These are phyloP conservation scores for Ormosia semicastrata DNA, from an alignment of 306 rosid genomes.

Conservation along the genomic window DNA sequence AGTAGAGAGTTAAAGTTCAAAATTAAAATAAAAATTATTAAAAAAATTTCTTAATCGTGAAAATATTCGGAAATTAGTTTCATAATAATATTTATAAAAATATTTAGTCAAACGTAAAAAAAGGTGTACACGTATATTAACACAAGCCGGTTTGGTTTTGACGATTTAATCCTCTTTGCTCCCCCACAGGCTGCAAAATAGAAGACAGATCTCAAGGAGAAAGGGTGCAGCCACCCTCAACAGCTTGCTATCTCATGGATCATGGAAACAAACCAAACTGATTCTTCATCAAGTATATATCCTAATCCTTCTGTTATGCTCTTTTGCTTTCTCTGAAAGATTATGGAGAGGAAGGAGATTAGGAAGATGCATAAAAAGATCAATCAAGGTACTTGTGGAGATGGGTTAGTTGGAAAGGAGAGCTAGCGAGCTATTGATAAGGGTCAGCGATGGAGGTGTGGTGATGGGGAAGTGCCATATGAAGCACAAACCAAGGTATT, in stretches of 20 bases:
- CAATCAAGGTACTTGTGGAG: too few relatives aligned
- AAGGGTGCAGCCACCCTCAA: not conserved
- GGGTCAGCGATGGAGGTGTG: not conserved
- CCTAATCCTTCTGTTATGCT: not conserved
- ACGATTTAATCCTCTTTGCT: conserved; percentile 9
- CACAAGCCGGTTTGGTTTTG: conserved; percentile 20
- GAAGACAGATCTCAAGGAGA: conserved; percentile 21
- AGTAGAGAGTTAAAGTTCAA: too few relatives aligned
- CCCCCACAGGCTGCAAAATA: conserved; percentile 22
- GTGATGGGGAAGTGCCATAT: conserved; percentile 16
- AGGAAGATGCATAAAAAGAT: not conserved
- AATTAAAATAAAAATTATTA: too few relatives aligned
- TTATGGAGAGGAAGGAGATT: not conserved
- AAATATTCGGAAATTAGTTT: too few relatives aligned
- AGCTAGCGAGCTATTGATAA: not conserved
- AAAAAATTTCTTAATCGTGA: too few relatives aligned
- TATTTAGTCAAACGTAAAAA: not conserved
- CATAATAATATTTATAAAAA: too few relatives aligned
- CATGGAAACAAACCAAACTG: not conserved
- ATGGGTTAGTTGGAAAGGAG: not conserved
- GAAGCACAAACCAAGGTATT: conserved; percentile 52
- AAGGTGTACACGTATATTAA: conserved; percentile 1
- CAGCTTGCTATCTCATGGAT: not conserved
- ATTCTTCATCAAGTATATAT: not conserved
- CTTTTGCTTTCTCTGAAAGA: not conserved